A percentile compares a stretch with the other conserved stretches of the same genome.
Conservation (phyloP, 2,329 filamentous ascomycete genomes). For the Aspergillus vadensis region DNA sequence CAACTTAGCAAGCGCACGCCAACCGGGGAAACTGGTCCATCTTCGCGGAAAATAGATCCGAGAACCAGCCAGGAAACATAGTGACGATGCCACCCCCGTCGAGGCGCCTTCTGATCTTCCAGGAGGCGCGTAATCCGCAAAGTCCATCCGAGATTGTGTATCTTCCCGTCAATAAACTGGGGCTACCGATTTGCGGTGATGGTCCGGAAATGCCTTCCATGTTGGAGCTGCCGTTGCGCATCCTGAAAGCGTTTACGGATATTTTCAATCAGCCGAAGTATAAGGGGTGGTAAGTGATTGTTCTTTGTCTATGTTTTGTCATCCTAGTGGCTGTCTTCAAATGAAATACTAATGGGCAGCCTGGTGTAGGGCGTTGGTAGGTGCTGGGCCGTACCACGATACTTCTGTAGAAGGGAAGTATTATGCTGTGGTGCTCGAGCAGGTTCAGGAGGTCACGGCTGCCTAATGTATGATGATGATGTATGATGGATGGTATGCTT, state of each 20-base stretch:
- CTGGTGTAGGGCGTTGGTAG: constrained; percentile 34
- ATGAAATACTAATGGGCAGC: neutral
- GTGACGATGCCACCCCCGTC: constrained; percentile 2
- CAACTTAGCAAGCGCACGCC: neutral
- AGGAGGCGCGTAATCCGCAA: constrained; percentile 37
- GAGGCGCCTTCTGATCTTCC: constrained; percentile 41
- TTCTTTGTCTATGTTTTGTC: constrained; percentile 2
- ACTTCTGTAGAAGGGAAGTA: constrained; percentile 40
- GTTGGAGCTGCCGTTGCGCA: constrained; percentile 37
- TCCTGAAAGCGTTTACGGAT: constrained; percentile 41
- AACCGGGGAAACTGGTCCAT: neutral
- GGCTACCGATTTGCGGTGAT: constrained; percentile 38
- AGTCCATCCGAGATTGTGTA: constrained; percentile 34
- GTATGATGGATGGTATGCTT: neutral
- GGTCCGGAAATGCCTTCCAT: constrained; percentile 38
- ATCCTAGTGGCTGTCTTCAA: neutral
- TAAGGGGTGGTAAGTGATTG: constrained; percentile 38
- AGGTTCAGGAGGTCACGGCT: constrained; percentile 19
- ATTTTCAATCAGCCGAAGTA: constrained; percentile 43
- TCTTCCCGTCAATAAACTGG: constrained; percentile 39
- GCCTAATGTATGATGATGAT: neutral
- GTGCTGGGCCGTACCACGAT: constrained; percentile 40
- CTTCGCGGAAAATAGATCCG: neutral
- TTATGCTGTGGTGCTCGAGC: constrained; percentile 41
- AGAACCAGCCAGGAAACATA: neutral